Evolutionary conservation across 192 early-diverging fungal species (phyloP), one percentile per base, ranked within the genome.

Genomic region (Chytriomyces hyalinus): DNA sequence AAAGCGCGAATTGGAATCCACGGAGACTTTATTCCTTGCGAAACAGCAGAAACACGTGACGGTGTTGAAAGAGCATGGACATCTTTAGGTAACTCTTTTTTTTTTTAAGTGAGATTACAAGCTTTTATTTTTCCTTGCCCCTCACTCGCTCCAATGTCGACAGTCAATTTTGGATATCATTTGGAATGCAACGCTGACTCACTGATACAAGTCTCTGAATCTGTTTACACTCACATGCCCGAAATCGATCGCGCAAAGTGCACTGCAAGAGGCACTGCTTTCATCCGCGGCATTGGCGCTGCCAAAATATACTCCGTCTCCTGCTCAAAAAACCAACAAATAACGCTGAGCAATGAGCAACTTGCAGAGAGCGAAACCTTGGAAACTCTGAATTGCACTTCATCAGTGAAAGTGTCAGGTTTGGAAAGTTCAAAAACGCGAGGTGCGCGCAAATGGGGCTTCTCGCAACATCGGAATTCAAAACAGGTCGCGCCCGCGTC

Each of bases 151-250:
- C 6, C 45, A n/a, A n/a, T 50, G 2, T 7, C 48, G 36, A 28
- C 24, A 78, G 76, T 70, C 53, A 78, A 78, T 51, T 70, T 68
- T 43, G 50, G 67, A 45, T 78, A 78, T 50, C 76, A 78, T 43
- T 53, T 78, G 11, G 76, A 78, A 63, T 51, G 49, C 24, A 70
- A 22, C 17, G 70, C 76, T 17, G 53, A 28, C 26, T 51, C 76
- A 4, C 6, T 67, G 8, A 70, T 78, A n/a, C 63, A 22, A 11
- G 26, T 78, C 9, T 78, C 76, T 9, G 76, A 78, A 15, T 60
- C 61, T 51, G 53, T 78, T 43, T 43, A 78, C 9, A 22, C n/a
- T 11, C 13, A 70, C 36, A 17, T 48, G 15, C 49, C 22, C 4
- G 13, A 47, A n/a, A 10, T n/a, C 11, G 36, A 44, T 13, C 15